Evolutionary conservation across 2,329 filamentous ascomycete genomes (phyloP).

Genomic region (Ceratocystis diversiconidia): DNA sequence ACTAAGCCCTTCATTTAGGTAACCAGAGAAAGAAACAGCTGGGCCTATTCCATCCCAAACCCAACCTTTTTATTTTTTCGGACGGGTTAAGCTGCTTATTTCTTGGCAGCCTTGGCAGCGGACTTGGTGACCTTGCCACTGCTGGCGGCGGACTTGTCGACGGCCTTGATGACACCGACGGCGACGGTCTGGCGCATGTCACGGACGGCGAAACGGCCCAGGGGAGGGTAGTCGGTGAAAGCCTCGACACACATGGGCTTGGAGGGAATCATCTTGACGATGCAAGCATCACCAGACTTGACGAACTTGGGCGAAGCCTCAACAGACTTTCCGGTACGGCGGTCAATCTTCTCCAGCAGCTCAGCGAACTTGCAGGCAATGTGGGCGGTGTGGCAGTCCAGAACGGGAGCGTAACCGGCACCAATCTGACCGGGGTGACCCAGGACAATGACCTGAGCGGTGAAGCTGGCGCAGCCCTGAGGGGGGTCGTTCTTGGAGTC

Average conservation of each 20-base stretch:
- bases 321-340: slow-evolving; percentile 96
- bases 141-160: slow-evolving; percentile 47
- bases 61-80: slow-evolving; percentile 16
- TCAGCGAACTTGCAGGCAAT: slow-evolving; percentile 99
- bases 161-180: slow-evolving; percentile 88
- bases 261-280: slow-evolving; percentile 99
- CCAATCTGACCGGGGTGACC: slow-evolving; percentile 99
- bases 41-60: slow-evolving; percentile 10
- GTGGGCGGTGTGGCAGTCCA: slow-evolving; percentile 99
- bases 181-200: slow-evolving; percentile 89
- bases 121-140: slow-evolving; percentile 57
- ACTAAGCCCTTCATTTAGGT: slow-evolving; percentile 9
- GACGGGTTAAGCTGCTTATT: slow-evolving; percentile 36
- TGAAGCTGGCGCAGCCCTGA: slow-evolving; percentile 79
- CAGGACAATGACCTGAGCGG: slow-evolving; percentile 98
- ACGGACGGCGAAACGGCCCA: slow-evolving; percentile 99
- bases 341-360: slow-evolving; percentile 99
- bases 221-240: slow-evolving; percentile 98
- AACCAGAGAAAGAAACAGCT: slow-evolving; percentile 8
- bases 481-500: slow-evolving; percentile 99
- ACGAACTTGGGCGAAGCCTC: slow-evolving; percentile 95
- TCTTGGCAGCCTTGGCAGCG: slow-evolving; percentile 61
- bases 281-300: slow-evolving; percentile 99
- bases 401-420: slow-evolving; percentile 96
- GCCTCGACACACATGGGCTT: slow-evolving; percentile 99